A percentile compares a stretch with the other conserved stretches of the same genome.
phyloP scores from a whole-genome alignment of 139 green algal genomes.

The Chara braunii region DNA sequence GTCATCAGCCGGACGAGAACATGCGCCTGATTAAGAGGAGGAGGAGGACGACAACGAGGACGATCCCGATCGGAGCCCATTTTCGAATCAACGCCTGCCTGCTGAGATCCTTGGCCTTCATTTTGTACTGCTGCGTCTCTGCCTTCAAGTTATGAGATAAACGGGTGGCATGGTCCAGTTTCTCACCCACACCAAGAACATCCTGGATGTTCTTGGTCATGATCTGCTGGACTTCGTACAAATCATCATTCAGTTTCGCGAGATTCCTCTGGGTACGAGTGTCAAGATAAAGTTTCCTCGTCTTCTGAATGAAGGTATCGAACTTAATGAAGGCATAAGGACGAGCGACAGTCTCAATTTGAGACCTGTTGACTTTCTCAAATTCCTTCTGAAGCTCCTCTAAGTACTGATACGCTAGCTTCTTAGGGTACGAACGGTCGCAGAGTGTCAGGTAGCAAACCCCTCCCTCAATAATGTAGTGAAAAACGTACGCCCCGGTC shows the following conservation, averaged over 20 bases:
- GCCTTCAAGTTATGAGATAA: conserved; percentile 4
- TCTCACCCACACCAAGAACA: conserved; percentile 89
- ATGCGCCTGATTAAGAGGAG: conserved; percentile 15
- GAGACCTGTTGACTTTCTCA: conserved; percentile 60
- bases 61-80: conserved; percentile 75
- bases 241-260: conserved; percentile 62
- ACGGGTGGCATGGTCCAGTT: conserved; percentile 60
- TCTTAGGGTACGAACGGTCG: conserved; percentile 89
- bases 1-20: no score
- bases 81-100: conserved; percentile 85
- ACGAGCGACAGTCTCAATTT: conserved; percentile 79
- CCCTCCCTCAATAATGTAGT: conserved; percentile 75
- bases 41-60: conserved; percentile 42
- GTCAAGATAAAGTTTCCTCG: conserved; percentile 94
- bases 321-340: conserved; percentile 99
- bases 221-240: conserved; percentile 78
- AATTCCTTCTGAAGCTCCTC: conserved; percentile 95
- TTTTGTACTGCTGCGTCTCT: conserved; percentile 78
- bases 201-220: conserved; percentile 99
- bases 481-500: conserved; percentile 43
- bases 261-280: conserved; percentile 95
- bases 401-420: conserved; percentile 96
- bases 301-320: conserved; percentile 99
- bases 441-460: conserved; percentile 87
- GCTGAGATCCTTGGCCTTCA: conserved; percentile 78